Conservation (phyloP, 495 filamentous ascomycete genomes). For the Platismatia glauca region DNA sequence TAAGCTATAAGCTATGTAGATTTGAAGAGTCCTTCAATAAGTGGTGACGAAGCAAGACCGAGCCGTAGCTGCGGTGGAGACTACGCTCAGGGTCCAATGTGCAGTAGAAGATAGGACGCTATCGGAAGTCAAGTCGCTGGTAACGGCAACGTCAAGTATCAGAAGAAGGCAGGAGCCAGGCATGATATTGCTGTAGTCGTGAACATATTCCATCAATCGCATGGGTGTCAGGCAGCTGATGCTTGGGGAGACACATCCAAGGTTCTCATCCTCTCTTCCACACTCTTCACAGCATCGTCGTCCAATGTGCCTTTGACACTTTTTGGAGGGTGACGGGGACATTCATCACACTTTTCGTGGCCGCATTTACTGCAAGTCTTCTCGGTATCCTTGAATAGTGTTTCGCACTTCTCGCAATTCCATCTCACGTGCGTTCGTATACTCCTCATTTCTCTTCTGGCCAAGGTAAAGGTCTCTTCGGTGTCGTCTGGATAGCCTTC, state of each 20-base stretch:
- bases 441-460: conserved; percentile 36
- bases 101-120: background rate
- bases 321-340: conserved; percentile 42
- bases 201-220: background rate
- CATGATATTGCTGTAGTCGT: background rate
- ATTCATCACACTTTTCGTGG: conserved; percentile 38
- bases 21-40: background rate
- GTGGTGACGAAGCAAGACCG: background rate
- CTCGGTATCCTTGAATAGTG: conserved; percentile 39
- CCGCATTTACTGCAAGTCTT: conserved; percentile 53
- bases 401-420: conserved; percentile 56
- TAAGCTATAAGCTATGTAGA: background rate
- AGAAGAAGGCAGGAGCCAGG: background rate
- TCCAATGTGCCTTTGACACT: conserved; percentile 55
- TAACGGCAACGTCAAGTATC: conserved; percentile 2
- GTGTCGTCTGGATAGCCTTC: conserved; percentile 70
- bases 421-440: conserved; percentile 45
- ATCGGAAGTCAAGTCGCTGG: background rate
- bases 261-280: conserved; percentile 49
- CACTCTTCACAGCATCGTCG: conserved; percentile 51
- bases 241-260: conserved; percentile 30
- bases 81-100: background rate
- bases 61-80: background rate
- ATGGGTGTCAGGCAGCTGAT: conserved; percentile 16
- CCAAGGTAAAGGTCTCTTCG: conserved; percentile 30